Conservation (phyloP, 805 yeast species). For the Hanseniaspora guilliermondii region DNA sequence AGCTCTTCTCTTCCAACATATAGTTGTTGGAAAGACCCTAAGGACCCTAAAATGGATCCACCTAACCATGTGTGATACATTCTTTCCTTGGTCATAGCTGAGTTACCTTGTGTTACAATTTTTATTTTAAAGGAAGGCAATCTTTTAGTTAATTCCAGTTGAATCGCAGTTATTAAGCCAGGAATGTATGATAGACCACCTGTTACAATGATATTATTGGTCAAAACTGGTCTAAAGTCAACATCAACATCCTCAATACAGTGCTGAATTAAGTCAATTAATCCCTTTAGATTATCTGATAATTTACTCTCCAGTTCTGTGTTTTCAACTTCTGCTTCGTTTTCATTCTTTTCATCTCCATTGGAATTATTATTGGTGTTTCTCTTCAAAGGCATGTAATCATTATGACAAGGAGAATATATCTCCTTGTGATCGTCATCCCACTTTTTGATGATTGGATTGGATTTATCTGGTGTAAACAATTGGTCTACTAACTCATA, state of each 20-base stretch:
- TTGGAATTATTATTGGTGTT: conserved; percentile 25
- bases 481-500: conserved; percentile 58
- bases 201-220: conserved; percentile 76
- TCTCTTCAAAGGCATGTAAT: conserved; percentile 64
- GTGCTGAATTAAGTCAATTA: conserved; percentile 52
- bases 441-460: conserved; percentile 29
- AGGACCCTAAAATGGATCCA: conserved; percentile 72
- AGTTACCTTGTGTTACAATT: conserved; percentile 67
- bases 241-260: conserved; percentile 51
- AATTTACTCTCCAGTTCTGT: neutral
- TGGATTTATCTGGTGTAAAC: conserved; percentile 43
- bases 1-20: conserved; percentile 86
- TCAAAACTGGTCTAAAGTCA: conserved; percentile 71
- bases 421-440: conserved; percentile 41
- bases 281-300: conserved; percentile 30
- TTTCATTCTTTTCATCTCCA: conserved; percentile 18
- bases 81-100: conserved; percentile 43
- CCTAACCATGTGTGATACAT: conserved; percentile 82
- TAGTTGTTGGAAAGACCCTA: conserved; percentile 88
- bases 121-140: conserved; percentile 81
- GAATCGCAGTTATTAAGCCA: conserved; percentile 65
- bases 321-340: conserved; percentile 22
- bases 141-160: conserved; percentile 50
- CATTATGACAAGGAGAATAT: conserved; percentile 41
- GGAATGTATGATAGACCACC: conserved; percentile 76